Conservation (phyloP, 2,329 filamentous ascomycete species). For the Pseudogymnoascus sp. region DNA sequence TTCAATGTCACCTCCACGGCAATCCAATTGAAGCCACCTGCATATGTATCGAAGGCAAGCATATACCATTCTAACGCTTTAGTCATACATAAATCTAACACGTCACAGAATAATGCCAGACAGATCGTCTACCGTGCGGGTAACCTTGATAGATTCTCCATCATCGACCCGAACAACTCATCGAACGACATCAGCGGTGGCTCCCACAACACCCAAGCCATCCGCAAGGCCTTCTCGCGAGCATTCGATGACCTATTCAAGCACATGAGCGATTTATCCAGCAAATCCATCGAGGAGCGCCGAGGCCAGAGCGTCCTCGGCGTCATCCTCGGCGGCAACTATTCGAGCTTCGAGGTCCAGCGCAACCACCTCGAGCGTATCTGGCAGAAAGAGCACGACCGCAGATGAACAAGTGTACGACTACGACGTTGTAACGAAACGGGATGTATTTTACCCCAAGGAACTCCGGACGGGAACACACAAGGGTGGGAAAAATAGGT, state of each 20-base stretch:
- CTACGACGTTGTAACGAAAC: not conserved
- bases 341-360: constrained; percentile 65
- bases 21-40: constrained; percentile 69
- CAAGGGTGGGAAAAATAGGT: not conserved
- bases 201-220: constrained; percentile 61
- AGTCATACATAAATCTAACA: not conserved
- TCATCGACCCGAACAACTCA: constrained; percentile 83
- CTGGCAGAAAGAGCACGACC: constrained; percentile 12
- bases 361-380: constrained; percentile 43
- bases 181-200: constrained; percentile 88
- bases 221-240: constrained; percentile 63
- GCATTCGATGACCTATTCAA: constrained; percentile 53
- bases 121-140: constrained; percentile 42
- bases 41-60: constrained; percentile 69
- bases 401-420: constrained; percentile 1
- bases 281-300: constrained; percentile 26
- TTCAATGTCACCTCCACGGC: constrained; percentile 67
- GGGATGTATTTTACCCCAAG: not conserved
- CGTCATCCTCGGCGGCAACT: constrained; percentile 70
- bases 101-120: constrained; percentile 17
- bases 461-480: not conserved
- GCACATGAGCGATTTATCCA: constrained; percentile 49
- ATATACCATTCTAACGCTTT: not conserved
- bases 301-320: constrained; percentile 51
- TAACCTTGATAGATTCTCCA: constrained; percentile 65